These are phyloP conservation scores for Quercus cerris DNA, from an alignment of 306 rosid species.

Conservation along the genomic window DNA sequence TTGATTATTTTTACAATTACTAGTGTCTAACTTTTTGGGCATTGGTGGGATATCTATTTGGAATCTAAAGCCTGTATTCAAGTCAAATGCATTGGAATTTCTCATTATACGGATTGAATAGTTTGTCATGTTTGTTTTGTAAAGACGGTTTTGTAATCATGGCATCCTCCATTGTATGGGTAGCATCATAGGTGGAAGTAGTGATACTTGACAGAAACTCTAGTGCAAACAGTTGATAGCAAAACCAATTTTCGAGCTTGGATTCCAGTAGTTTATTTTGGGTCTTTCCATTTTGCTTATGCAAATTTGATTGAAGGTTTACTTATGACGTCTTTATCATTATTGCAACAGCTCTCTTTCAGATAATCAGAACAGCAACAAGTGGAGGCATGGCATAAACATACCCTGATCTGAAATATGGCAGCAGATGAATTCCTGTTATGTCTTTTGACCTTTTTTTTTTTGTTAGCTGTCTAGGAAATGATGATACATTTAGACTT, in stretches of 20 bases:
- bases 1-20: background rate
- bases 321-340: conserved; percentile 13
- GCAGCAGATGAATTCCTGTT: background rate
- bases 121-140: too few species aligned
- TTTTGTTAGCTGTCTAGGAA: conserved; percentile 33
- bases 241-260: background rate
- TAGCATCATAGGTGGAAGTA: background rate
- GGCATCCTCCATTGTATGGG: too few species aligned
- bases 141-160: too few species aligned
- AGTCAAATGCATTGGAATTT: too few species aligned
- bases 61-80: too few species aligned
- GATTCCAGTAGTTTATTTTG: background rate
- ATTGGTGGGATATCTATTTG: background rate
- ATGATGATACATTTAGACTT: conserved; percentile 36
- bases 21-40: too few species aligned
- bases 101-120: too few species aligned
- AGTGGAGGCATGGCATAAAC: conserved; percentile 88
- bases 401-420: conserved; percentile 16
- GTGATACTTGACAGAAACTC: background rate
- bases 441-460: background rate
- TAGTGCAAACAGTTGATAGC: background rate
- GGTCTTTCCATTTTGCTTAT: background rate
- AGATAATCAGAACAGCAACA: conserved; percentile 94
- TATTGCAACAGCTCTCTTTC: conserved; percentile 74
- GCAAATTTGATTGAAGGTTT: background rate